Conservation (phyloP, 305 asterid species). For the Fraxinus angustifolia region DNA sequence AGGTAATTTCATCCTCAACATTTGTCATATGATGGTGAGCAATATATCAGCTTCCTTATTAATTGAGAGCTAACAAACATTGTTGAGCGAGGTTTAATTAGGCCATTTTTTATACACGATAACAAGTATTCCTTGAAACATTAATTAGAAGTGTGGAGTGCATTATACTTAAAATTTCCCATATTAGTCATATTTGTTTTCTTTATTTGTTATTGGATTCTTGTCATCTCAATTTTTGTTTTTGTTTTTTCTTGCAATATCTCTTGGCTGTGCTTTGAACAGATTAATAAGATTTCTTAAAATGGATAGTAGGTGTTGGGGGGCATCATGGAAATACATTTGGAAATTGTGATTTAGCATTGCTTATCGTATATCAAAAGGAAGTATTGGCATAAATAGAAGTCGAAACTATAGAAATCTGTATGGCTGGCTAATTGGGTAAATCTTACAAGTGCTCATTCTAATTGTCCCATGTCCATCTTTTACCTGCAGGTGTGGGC, state of each 20-base stretch:
- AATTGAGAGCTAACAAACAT: background rate
- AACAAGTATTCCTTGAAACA: background rate
- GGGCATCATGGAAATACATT: background rate
- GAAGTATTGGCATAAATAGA: background rate
- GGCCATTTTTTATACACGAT: background rate
- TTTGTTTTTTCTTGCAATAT: background rate
- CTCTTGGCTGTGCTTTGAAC: background rate
- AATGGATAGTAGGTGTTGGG: background rate
- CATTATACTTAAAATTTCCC: background rate
- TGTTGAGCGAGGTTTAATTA: background rate
- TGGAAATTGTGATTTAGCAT: background rate
- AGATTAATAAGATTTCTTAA: background rate
- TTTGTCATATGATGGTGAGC: background rate
- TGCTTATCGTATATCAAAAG: background rate
- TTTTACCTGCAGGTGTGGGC: conserved; percentile 39
- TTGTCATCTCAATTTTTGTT: background rate
- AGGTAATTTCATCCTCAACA: background rate
- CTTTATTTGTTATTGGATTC: background rate
- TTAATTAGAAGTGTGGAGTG: background rate
- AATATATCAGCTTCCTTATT: background rate
- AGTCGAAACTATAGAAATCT: background rate
- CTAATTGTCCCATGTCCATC: background rate
- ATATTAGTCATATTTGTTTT: background rate
- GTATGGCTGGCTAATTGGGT: background rate
- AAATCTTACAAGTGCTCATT: background rate